phyloP scores from a whole-genome alignment of 1,284 basidiomycete species.

The Trametes pubescens region DNA sequence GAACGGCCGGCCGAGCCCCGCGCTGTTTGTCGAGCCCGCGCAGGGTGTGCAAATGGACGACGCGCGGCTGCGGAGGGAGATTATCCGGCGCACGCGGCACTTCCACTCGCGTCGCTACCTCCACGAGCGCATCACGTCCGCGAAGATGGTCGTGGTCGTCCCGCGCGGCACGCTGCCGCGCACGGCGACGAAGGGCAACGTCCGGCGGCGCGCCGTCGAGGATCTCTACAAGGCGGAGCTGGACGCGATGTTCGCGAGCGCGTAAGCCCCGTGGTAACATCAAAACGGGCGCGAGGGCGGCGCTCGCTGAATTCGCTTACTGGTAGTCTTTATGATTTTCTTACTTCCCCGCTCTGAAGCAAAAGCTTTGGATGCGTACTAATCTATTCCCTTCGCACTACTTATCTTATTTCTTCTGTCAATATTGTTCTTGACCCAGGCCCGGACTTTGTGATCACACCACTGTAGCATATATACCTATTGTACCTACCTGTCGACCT shows the following conservation, averaged over 20 bases:
- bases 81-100: constrained; percentile 63
- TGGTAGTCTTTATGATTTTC: background rate
- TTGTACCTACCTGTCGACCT: background rate
- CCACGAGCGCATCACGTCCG: constrained; percentile 67
- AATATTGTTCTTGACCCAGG: background rate
- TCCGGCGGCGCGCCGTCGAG: constrained; percentile 69
- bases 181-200: constrained; percentile 74
- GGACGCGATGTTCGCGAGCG: constrained; percentile 54
- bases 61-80: constrained; percentile 61
- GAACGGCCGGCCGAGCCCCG: constrained; percentile 67
- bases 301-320: background rate
- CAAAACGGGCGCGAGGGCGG: constrained; percentile 11
- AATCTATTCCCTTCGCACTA: background rate
- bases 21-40: constrained; percentile 66
- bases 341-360: background rate
- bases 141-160: constrained; percentile 65
- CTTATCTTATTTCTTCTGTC: constrained; percentile 4
- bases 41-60: constrained; percentile 50
- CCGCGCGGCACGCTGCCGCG: constrained; percentile 62
- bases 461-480: constrained; percentile 15
- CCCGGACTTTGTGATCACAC: constrained; percentile 7
- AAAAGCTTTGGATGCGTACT: background rate
- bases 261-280: constrained; percentile 11
- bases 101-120: constrained; percentile 71
- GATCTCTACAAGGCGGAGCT: constrained; percentile 58